A percentile compares a stretch with the other conserved stretches of the same genome.
Conservation (phyloP, 2,329 filamentous ascomycete genomes). For the Teratosphaeria gauchensis region DNA sequence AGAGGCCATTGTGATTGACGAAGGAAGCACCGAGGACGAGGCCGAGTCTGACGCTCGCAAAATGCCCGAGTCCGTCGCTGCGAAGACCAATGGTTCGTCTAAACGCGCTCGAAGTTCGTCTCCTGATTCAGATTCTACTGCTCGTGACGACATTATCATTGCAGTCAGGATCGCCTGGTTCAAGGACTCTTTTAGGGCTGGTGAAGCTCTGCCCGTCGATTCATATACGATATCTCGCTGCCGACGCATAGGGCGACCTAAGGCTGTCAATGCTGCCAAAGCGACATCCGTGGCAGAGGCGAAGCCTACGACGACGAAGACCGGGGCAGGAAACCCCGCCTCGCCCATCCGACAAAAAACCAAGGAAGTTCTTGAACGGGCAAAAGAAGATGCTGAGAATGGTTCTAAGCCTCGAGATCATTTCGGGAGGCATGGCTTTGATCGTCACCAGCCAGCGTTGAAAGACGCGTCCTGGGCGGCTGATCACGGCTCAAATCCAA, state of each 20-base stretch:
- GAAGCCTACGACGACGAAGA: slow-evolving; percentile 2
- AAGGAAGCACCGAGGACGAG: slow-evolving; percentile 26
- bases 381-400: slow-evolving; percentile 32
- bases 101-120: neutral
- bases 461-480: slow-evolving; percentile 17
- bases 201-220: slow-evolving; percentile 35
- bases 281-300: neutral
- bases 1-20: slow-evolving; percentile 7
- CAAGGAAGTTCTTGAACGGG: slow-evolving; percentile 42
- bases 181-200: slow-evolving; percentile 35
- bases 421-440: slow-evolving; percentile 18
- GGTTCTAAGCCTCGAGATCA: slow-evolving; percentile 9
- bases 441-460: slow-evolving; percentile 5
- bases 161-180: slow-evolving; percentile 49
- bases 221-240: slow-evolving; percentile 45
- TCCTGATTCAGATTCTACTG: neutral
- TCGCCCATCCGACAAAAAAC: slow-evolving; percentile 3
- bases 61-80: neutral
- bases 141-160: slow-evolving; percentile 29
- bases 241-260: slow-evolving; percentile 27
- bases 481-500: slow-evolving; percentile 20
- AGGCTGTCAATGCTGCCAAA: neutral
- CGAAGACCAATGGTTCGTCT: neutral
- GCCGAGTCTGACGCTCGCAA: slow-evolving; percentile 10
- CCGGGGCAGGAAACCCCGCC: neutral